Evolutionary conservation across 1,139 yeast genomes (phyloP).

Genomic region (Sugiyamaella novakii): DNA sequence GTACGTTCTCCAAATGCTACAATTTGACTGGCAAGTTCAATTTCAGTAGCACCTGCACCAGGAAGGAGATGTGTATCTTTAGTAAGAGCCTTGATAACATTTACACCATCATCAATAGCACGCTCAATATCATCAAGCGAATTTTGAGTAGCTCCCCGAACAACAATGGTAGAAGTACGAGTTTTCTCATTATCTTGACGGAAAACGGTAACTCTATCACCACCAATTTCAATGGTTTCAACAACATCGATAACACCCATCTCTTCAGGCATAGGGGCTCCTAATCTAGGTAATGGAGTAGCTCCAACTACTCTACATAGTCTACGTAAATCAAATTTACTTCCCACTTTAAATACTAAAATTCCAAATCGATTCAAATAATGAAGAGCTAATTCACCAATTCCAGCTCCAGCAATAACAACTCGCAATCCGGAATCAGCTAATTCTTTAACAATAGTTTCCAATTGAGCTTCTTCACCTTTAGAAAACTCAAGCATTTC

Average conservation of each 20-base stretch:
- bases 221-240: constrained; percentile 93
- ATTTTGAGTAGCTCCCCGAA: constrained; percentile 98
- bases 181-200: constrained; percentile 62
- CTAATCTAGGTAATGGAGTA: constrained; percentile 90
- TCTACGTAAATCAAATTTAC: constrained; percentile 92
- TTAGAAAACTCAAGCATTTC: constrained; percentile 95
- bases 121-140: constrained; percentile 92
- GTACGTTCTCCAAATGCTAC: constrained; percentile 89
- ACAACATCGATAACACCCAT: constrained; percentile 85
- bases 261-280: constrained; percentile 96
- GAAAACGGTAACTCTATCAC: constrained; percentile 94
- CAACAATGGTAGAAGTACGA: constrained; percentile 85
- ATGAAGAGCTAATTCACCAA: constrained; percentile 92
- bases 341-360: constrained; percentile 83
- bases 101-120: constrained; percentile 96
- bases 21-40: constrained; percentile 77
- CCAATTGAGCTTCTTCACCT: constrained; percentile 95
- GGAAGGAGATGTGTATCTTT: constrained; percentile 80
- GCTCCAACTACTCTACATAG: constrained; percentile 97
- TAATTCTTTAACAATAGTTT: constrained; percentile 80
- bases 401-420: constrained; percentile 87
- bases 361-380: constrained; percentile 86
- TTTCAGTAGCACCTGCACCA: constrained; percentile 98
- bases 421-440: constrained; percentile 83
- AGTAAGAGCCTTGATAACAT: constrained; percentile 84